These are phyloP conservation scores for Pseudonectria buxi DNA, from an alignment of 2,329 filamentous ascomycete genomes.

Conservation along the genomic window DNA sequence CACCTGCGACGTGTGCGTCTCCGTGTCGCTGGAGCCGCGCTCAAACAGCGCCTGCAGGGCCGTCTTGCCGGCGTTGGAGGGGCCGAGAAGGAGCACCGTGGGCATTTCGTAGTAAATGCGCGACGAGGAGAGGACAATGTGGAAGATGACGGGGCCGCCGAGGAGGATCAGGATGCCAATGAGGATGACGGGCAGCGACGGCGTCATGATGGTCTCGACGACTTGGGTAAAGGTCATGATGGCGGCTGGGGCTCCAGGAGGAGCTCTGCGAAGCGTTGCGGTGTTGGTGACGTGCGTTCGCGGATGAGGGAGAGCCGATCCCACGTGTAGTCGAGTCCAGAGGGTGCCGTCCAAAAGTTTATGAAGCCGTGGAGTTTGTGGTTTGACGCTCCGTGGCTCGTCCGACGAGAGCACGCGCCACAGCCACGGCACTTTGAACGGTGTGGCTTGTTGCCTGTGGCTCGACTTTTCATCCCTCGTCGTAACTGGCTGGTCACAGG, in stretches of 20 bases:
- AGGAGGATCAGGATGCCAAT: slow-evolving; percentile 66
- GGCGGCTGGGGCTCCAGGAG: slow-evolving; percentile 7
- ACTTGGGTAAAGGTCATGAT: slow-evolving; percentile 35
- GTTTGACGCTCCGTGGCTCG: no score
- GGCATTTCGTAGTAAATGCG: slow-evolving; percentile 62
- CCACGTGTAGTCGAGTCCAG: no score
- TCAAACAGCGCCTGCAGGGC: slow-evolving; percentile 71
- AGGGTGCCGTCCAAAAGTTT: no score
- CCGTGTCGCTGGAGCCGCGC: slow-evolving; percentile 39
- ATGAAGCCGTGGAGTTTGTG: no score
- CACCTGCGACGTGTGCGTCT: slow-evolving; percentile 51
- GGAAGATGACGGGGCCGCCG: slow-evolving; percentile 68
- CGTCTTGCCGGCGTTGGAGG: slow-evolving; percentile 81
- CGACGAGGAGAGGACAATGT: slow-evolving; percentile 64
- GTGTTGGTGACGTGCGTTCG: no score
- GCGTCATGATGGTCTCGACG: slow-evolving; percentile 50
- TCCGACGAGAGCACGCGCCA: no score
- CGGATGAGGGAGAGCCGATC: no score
- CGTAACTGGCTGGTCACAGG: no score
- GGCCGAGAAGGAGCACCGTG: slow-evolving; percentile 73
- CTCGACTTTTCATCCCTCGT: no score
- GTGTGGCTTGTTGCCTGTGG: no score
- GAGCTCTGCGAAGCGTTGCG: no score
- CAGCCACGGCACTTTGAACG: no score
- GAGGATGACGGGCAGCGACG: slow-evolving; percentile 55